Percentiles rank a stretch among this genome's conserved stretches.
phyloP scores from a whole-genome alignment of 1,284 basidiomycete genomes.

The Ustilago nuda region DNA sequence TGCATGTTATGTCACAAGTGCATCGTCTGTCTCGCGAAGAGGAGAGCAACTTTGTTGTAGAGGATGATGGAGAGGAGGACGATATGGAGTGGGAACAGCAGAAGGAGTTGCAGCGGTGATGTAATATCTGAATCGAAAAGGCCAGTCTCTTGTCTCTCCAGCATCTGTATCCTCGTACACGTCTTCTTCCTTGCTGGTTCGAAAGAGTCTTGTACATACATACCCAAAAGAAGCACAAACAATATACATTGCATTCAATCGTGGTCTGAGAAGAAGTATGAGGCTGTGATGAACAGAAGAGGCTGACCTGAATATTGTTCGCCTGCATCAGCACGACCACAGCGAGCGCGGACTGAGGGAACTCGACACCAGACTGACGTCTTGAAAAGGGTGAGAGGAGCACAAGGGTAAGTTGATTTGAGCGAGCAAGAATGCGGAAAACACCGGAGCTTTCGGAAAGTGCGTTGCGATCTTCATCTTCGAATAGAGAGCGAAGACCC shows the following conservation, averaged over 20 bases:
- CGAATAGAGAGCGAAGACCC: too few species aligned
- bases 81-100: constrained; percentile 36
- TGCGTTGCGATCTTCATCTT: too few species aligned
- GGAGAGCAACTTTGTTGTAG: constrained; percentile 9
- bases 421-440: too few species aligned
- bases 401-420: too few species aligned
- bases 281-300: too few species aligned
- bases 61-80: constrained; percentile 28
- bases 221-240: not conserved
- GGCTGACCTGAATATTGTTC: too few species aligned
- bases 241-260: not conserved
- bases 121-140: constrained; percentile 15
- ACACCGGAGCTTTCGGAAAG: too few species aligned
- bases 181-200: not conserved
- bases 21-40: not conserved
- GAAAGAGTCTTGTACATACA: not conserved
- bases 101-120: not conserved
- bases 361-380: too few species aligned
- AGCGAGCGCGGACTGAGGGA: too few species aligned
- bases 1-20: constrained; percentile 8
- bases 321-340: too few species aligned
- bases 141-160: constrained; percentile 7
- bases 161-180: not conserved
- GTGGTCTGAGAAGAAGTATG: not conserved
- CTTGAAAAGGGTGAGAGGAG: too few species aligned